Base-by-base conservation (phyloP, 2,329 filamentous ascomycete species). In the Nemania sp. region DNA sequence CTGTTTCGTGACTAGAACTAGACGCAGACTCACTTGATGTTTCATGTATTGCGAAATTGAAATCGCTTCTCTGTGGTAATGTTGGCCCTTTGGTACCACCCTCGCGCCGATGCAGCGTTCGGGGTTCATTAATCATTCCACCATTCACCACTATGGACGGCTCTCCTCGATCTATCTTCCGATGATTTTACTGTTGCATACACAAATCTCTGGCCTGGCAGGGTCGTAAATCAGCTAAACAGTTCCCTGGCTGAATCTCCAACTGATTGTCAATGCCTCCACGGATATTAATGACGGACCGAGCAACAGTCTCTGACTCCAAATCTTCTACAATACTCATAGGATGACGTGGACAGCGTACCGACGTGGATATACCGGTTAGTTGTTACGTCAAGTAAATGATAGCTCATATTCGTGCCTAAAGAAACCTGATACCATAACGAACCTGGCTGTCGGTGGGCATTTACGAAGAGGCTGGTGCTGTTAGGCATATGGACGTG, bases 331-430 rank as follows among this genome's bases (percentile, higher is more conserved):
- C 22, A 35, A 60, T 52, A 20, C 43, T 49, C 22, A n/a, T 32
- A 41, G 32, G 49, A 49, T 69, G 69, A 69, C 69, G 69, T 70
- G 66, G 66, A 66, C 63, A 58, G 49, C 52, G 20, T 66, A 56
- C 35, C 61, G 47, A 35, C 53, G 55, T 66, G 55, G 43, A 49
- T 52, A 63, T n/a, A 45, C n/a, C 57, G 53, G 35, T 24, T 6
- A 38, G 45, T 62, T 41, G 45, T 47, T 43, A 35, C 55, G 45
- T 54, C 13, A 20, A 51, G 47, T 55, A 66, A 35, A 70, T 68
- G 63, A 70, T 61, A 70, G 54, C 43, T 70, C 66, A 67, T 53
- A 67, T 70, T 55, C 43, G 26, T 70, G 66, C 69, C 66, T 47
- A 62, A 70, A 60, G 57, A 29, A 62, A 64, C 57, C 60, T 41